Evolutionary conservation across 2,329 filamentous ascomycete genomes (phyloP).

Genomic region (Chaetomium sp.): DNA sequence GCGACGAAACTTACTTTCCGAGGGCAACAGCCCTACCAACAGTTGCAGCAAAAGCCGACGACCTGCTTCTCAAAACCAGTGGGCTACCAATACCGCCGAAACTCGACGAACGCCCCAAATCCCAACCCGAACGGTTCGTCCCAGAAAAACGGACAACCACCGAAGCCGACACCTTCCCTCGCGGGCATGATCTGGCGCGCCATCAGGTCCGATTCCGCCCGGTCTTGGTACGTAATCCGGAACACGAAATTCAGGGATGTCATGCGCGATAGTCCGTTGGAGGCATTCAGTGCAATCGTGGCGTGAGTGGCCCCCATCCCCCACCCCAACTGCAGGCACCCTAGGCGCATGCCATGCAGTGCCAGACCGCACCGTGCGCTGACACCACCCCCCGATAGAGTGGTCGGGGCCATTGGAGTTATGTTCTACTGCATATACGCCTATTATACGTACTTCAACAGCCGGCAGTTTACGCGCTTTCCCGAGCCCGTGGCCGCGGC

Average conservation of each 20-base stretch:
- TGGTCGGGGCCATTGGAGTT: conserved; percentile 30
- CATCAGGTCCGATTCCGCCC: conserved; percentile 15
- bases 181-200: conserved; percentile 11
- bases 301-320: conserved; percentile 29
- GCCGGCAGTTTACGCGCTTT: conserved; percentile 48
- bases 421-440: conserved; percentile 35
- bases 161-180: conserved; percentile 3
- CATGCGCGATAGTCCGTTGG: conserved; percentile 38
- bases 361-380: too few species aligned
- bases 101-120: conserved; percentile 9
- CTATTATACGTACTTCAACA: conserved; percentile 52
- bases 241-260: conserved; percentile 33
- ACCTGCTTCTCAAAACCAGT: too few species aligned
- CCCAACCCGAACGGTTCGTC: neutral
- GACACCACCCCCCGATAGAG: conserved; percentile 24
- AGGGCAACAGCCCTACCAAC: too few species aligned
- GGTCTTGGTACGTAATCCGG: conserved; percentile 25
- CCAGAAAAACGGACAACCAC: neutral
- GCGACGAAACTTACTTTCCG: neutral
- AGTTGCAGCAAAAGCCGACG: too few species aligned
- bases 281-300: conserved; percentile 36
- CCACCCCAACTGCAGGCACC: too few species aligned
- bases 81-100: conserved; percentile 5
- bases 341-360: too few species aligned
- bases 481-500: conserved; percentile 69